phyloP scores from a whole-genome alignment of 768 basidiomycete genomes.

The Phylloporus arenicola region DNA sequence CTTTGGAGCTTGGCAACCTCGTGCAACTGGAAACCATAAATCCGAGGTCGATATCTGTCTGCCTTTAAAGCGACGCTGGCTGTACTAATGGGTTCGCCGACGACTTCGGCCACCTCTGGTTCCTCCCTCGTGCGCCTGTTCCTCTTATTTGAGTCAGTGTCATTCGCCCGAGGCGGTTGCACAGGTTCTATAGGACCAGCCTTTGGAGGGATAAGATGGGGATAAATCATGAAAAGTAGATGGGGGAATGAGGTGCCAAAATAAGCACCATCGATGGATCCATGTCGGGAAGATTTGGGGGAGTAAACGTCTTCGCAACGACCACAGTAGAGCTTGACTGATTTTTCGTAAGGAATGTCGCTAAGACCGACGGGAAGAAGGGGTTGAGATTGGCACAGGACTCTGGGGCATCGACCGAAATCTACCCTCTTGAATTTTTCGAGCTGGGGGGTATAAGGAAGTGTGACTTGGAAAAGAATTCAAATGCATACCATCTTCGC shows the following conservation, averaged over 20 bases:
- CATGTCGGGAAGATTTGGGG: constrained; percentile 94
- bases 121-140: constrained; percentile 53
- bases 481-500: constrained; percentile 79
- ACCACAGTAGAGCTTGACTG: constrained; percentile 97
- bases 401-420: constrained; percentile 97
- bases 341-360: constrained; percentile 97
- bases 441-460: constrained; percentile 43
- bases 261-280: constrained; percentile 96
- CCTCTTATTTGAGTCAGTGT: constrained; percentile 32
- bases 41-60: constrained; percentile 86
- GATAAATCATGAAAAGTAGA: constrained; percentile 95
- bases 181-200: constrained; percentile 43
- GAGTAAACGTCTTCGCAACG: constrained; percentile 98
- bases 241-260: constrained; percentile 99
- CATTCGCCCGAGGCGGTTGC: constrained; percentile 21
- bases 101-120: constrained; percentile 44
- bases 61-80: constrained; percentile 81
- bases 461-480: neutral
- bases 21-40: constrained; percentile 95
- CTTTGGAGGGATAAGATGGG: constrained; percentile 85
- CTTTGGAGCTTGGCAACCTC: constrained; percentile 90
- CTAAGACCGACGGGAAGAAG: constrained; percentile 96
- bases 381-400: constrained; percentile 89
- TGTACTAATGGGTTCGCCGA: constrained; percentile 69
- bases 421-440: constrained; percentile 99